Conservation (phyloP, 2,329 filamentous ascomycete genomes). For the Rugonectria rugulosa region DNA sequence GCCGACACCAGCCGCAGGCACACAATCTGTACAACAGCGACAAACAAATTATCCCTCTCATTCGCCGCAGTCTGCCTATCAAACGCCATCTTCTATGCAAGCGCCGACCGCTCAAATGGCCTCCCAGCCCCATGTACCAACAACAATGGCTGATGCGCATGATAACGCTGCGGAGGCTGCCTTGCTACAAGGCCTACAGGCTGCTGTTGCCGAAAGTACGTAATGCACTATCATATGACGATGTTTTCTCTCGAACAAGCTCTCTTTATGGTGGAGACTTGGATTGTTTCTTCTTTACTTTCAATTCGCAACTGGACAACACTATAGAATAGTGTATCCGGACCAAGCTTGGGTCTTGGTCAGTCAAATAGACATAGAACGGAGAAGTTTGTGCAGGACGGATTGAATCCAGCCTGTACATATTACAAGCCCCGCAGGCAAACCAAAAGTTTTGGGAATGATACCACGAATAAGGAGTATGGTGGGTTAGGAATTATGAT, state of each 20-base stretch:
- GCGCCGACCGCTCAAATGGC: constrained; percentile 35
- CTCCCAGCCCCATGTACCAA: constrained; percentile 28
- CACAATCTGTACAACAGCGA: constrained; percentile 25
- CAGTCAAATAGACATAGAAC: not conserved
- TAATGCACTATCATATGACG: constrained; percentile 17
- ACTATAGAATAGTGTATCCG: constrained; percentile 20
- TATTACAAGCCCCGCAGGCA: constrained; percentile 32
- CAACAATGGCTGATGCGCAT: constrained; percentile 35
- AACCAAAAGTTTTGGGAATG: constrained; percentile 34
- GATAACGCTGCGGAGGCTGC: constrained; percentile 47
- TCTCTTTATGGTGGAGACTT: not conserved
- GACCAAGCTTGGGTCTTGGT: not conserved
- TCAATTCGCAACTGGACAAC: constrained; percentile 14
- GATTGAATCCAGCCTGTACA: constrained; percentile 13
- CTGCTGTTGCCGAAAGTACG: constrained; percentile 42
- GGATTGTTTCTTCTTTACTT: constrained; percentile 11
- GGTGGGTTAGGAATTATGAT: constrained; percentile 23
- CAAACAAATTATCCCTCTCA: constrained; percentile 29
- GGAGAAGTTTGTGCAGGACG: not conserved
- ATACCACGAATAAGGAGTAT: constrained; percentile 40
- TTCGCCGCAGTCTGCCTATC: constrained; percentile 17
- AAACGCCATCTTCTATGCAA: constrained; percentile 26
- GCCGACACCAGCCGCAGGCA: constrained; percentile 15
- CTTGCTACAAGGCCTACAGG: constrained; percentile 46
- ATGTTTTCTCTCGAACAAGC: not conserved